Evolutionary conservation across 306 rosid genomes (phyloP).

Genomic region (Prinsepia uniflora): DNA sequence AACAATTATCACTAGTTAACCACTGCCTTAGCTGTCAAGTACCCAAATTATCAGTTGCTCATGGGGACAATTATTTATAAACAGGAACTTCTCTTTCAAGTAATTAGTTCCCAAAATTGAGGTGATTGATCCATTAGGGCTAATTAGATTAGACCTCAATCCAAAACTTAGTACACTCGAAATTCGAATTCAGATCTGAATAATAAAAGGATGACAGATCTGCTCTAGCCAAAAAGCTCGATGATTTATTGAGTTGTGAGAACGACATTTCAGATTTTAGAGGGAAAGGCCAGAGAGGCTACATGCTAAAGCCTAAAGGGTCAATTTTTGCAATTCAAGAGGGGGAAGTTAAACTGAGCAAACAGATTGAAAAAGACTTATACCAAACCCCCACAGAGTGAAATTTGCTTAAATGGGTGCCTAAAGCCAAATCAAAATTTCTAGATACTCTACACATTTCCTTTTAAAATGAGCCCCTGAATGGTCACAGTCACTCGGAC

Average conservation of each 20-base stretch:
- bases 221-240: too few relatives aligned
- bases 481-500: constrained; percentile 53
- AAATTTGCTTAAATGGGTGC: constrained; percentile 25
- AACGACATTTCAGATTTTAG: constrained; percentile 1
- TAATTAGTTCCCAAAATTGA: background rate
- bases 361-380: constrained; percentile 36
- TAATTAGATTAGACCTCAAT: background rate
- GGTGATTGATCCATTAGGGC: background rate
- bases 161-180: too few relatives aligned
- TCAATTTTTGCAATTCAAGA: background rate
- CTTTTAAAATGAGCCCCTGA: constrained; percentile 36
- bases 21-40: background rate
- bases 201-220: background rate
- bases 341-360: constrained; percentile 1
- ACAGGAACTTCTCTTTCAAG: background rate
- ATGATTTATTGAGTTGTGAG: background rate
- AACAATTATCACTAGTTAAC: background rate
- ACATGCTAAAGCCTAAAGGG: background rate
- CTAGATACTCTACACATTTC: constrained; percentile 28
- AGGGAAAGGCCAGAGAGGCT: background rate
- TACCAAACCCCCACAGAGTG: constrained; percentile 44
- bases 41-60: constrained; percentile 2
- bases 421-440: constrained; percentile 23
- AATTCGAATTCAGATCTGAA: too few relatives aligned
- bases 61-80: background rate